Conservation (phyloP, 2,329 filamentous ascomycete species). For the Diaporthe helianthi region DNA sequence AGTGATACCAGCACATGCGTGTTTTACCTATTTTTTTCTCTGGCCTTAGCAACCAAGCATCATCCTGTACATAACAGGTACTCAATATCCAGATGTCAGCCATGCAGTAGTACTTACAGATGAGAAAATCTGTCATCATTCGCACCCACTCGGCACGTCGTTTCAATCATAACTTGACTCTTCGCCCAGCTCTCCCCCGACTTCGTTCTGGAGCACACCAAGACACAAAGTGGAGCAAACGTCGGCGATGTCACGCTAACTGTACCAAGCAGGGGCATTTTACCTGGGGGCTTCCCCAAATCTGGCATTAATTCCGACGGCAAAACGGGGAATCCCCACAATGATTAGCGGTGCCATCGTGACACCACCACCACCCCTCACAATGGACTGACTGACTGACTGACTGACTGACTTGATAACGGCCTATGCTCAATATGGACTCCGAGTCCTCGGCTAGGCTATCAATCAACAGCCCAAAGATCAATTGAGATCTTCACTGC, state of each 20-base stretch:
- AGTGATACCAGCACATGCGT: conserved; percentile 16
- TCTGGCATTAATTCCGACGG: conserved; percentile 1
- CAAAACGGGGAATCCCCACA: conserved; percentile 4
- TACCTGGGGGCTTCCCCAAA: conserved; percentile 1
- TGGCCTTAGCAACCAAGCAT: neutral
- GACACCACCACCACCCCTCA: neutral
- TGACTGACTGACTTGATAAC: conserved; percentile 1
- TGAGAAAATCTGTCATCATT: neutral
- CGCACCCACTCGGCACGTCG: neutral
- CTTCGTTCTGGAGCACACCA: conserved; percentile 16
- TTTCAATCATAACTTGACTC: neutral
- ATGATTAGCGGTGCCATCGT: conserved; percentile 9
- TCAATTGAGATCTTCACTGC: neutral
- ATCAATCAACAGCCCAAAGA: conserved; percentile 4
- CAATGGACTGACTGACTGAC: neutral
- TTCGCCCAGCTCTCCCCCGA: conserved; percentile 12
- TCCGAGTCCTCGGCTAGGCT: neutral
- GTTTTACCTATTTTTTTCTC: neutral
- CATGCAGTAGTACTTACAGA: neutral
- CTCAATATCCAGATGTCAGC: too few species aligned
- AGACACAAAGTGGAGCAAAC: neutral
- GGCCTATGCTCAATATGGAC: neutral
- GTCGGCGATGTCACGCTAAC: conserved; percentile 12
- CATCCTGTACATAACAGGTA: neutral
- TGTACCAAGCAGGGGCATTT: too few species aligned